phyloP scores from a whole-genome alignment of 2,329 filamentous ascomycete genomes.

The Penicillium nordicum region DNA sequence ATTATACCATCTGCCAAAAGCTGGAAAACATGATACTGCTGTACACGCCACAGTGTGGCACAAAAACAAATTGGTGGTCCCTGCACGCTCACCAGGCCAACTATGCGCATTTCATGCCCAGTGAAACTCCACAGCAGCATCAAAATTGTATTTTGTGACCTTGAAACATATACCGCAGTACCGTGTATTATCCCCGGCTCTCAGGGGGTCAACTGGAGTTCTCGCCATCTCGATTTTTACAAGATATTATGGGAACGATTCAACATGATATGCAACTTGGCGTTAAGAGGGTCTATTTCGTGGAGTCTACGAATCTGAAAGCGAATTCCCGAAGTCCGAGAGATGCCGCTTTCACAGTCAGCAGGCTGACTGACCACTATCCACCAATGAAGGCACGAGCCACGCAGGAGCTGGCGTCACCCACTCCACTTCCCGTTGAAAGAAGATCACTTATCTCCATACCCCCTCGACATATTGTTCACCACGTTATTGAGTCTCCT shows the following conservation, averaged over 20 bases:
- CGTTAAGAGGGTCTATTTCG: background rate
- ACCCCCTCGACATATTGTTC: constrained; percentile 1
- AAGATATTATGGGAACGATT: background rate
- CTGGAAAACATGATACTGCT: background rate
- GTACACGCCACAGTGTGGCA: background rate
- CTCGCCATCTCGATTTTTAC: constrained; percentile 32
- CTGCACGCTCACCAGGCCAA: background rate
- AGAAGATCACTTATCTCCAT: constrained; percentile 9
- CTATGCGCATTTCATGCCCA: background rate
- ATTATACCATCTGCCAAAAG: background rate
- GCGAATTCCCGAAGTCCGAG: background rate
- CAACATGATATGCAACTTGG: background rate
- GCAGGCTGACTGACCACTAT: background rate
- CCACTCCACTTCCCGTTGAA: constrained; percentile 7
- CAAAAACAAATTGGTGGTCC: background rate
- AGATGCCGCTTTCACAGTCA: constrained; percentile 1
- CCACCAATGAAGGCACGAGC: constrained; percentile 6
- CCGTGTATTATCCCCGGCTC: background rate
- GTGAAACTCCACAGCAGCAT: background rate
- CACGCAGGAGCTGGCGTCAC: constrained; percentile 10
- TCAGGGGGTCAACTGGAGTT: constrained; percentile 16
- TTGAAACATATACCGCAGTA: background rate
- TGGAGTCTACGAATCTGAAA: background rate
- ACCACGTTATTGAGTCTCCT: background rate
- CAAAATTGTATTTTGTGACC: background rate